Conservation (phyloP, 2,329 filamentous ascomycete genomes). For the Dactylellina cionopaga region DNA sequence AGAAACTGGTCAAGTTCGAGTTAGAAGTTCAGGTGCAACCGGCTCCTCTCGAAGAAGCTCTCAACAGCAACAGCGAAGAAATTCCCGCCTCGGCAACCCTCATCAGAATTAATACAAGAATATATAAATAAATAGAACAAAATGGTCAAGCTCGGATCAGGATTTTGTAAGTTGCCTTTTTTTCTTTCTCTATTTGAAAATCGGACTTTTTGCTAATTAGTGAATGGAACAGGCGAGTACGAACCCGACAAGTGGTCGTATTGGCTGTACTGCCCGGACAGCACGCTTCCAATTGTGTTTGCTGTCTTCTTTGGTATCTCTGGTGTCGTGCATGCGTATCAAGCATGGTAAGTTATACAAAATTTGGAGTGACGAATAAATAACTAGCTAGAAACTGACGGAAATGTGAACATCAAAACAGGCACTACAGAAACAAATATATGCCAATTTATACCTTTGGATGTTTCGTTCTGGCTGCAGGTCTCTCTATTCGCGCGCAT, state of each 20-base stretch:
- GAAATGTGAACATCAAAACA: neutral
- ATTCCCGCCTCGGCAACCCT: neutral
- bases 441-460: conserved; percentile 41
- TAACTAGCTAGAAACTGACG: neutral
- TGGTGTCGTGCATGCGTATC: conserved; percentile 20
- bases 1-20: conserved; percentile 43
- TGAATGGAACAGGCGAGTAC: conserved; percentile 25
- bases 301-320: conserved; percentile 40
- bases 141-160: conserved; percentile 49
- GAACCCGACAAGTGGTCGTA: conserved; percentile 47
- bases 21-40: conserved; percentile 26
- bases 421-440: conserved; percentile 51
- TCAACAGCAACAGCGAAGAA: conserved; percentile 18
- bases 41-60: conserved; percentile 37
- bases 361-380: neutral
- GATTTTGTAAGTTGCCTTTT: conserved; percentile 36
- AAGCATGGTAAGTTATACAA: conserved; percentile 33
- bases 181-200: no score
- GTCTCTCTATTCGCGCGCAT: conserved; percentile 41
- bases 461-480: conserved; percentile 17
- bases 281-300: conserved; percentile 43
- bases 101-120: neutral
- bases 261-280: conserved; percentile 46
- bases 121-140: conserved; percentile 12
- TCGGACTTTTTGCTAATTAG: neutral